A percentile compares a stretch with the other conserved stretches of the same genome.
Evolutionary conservation across 441 rosid genomes (phyloP).

Genomic region (Erysimum pusillum): DNA sequence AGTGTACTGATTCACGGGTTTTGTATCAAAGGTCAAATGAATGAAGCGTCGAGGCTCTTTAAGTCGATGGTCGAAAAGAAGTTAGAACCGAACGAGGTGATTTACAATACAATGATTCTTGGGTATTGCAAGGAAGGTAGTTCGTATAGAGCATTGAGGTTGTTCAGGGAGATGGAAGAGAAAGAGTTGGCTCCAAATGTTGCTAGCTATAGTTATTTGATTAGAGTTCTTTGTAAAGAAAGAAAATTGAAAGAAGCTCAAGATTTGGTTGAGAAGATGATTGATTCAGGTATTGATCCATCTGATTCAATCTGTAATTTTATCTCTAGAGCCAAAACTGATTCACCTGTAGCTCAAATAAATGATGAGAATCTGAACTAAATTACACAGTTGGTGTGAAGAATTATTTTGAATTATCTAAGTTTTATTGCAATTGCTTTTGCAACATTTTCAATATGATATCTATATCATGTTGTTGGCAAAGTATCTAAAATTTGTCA

Average conservation of each 20-base stretch:
- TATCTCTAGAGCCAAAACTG: slow-evolving; percentile 56
- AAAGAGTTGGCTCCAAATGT: slow-evolving; percentile 64
- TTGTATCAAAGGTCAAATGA: slow-evolving; percentile 75
- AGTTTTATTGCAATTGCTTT: neutral
- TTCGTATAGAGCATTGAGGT: slow-evolving; percentile 67
- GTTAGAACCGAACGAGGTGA: slow-evolving; percentile 66
- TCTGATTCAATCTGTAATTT: slow-evolving; percentile 54
- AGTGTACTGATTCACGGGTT: slow-evolving; percentile 78
- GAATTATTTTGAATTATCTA: neutral
- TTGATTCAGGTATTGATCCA: slow-evolving; percentile 56
- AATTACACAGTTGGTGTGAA: slow-evolving; percentile 3
- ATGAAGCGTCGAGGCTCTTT: slow-evolving; percentile 63
- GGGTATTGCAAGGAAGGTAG: slow-evolving; percentile 79
- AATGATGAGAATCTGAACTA: slow-evolving; percentile 5
- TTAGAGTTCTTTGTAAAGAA: slow-evolving; percentile 70
- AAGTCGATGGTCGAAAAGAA: slow-evolving; percentile 57
- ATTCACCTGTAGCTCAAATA: slow-evolving; percentile 24
- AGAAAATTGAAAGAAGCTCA: slow-evolving; percentile 70
- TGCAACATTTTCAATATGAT: neutral
- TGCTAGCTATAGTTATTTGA: slow-evolving; percentile 64
- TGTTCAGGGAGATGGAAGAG: slow-evolving; percentile 68
- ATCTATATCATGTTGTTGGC: no score
- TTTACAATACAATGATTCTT: slow-evolving; percentile 69
- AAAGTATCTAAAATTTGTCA: no score
- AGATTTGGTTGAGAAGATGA: slow-evolving; percentile 62